Evolutionary conservation across 2,329 filamentous ascomycete species (phyloP).

Genomic region (Helotiales sp.): DNA sequence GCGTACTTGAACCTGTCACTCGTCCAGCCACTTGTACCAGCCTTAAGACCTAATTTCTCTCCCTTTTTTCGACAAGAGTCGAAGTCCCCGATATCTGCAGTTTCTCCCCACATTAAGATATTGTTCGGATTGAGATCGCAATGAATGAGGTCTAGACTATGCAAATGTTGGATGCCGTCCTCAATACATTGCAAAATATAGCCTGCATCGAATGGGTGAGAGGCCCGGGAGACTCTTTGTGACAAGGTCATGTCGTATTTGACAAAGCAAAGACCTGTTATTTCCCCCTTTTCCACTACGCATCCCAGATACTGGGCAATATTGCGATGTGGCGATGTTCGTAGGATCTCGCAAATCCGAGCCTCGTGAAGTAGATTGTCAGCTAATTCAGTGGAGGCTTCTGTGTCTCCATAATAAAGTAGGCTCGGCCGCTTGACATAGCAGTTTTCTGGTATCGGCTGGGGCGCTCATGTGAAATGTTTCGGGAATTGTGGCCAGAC

Average conservation of each 20-base stretch:
- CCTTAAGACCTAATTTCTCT: conserved; percentile 15
- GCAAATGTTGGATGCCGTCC: conserved; percentile 30
- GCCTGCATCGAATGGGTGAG: conserved; percentile 7
- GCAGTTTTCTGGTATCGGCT: conserved; percentile 12
- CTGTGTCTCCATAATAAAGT: conserved; percentile 14
- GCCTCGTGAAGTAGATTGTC: conserved; percentile 8
- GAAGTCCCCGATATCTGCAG: conserved; percentile 35
- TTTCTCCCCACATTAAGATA: conserved; percentile 33
- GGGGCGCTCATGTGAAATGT: conserved; percentile 8
- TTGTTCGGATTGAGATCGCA: conserved; percentile 36
- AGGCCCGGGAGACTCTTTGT: conserved; percentile 15
- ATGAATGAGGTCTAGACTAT: conserved; percentile 33
- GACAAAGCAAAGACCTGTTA: conserved; percentile 31
- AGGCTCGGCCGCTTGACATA: conserved; percentile 15
- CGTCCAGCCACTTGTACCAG: conserved; percentile 11
- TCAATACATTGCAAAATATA: conserved; percentile 17
- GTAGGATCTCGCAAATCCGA: conserved; percentile 12
- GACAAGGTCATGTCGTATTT: conserved; percentile 25
- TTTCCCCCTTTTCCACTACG: conserved; percentile 20
- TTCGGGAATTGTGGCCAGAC: conserved; percentile 12
- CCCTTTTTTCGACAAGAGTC: conserved; percentile 29
- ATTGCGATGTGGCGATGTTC: conserved; percentile 30
- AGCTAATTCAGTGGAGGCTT: conserved; percentile 8
- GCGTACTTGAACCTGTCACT: conserved; percentile 11
- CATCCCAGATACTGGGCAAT: conserved; percentile 32